These are phyloP conservation scores for Sclerotinia borealis DNA, from an alignment of 2,329 filamentous ascomycete genomes.

Conservation along the genomic window DNA sequence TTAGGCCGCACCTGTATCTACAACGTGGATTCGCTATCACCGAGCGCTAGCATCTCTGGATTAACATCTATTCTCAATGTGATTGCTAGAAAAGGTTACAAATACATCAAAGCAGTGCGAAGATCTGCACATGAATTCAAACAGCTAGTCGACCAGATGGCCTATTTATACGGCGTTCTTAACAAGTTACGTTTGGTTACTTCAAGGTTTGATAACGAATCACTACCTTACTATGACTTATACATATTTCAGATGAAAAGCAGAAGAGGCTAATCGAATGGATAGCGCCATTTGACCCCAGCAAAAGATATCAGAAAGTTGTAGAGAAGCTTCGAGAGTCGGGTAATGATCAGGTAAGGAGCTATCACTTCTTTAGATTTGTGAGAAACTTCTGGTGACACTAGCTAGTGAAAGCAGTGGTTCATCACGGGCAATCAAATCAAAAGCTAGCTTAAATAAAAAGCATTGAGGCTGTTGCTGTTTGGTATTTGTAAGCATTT, in stretches of 20 bases:
- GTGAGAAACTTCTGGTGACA: too few relatives aligned
- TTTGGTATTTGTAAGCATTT: neutral
- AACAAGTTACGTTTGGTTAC: neutral
- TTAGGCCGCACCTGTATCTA: neutral
- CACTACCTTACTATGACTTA: too few relatives aligned
- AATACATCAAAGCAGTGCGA: conserved; percentile 8
- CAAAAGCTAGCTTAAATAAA: neutral
- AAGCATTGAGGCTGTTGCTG: neutral
- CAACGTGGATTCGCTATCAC: conserved; percentile 10
- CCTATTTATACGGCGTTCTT: neutral
- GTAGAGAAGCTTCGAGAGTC: neutral
- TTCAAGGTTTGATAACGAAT: neutral
- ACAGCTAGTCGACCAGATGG: neutral
- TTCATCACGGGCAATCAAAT: neutral
- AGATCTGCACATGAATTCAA: conserved; percentile 2
- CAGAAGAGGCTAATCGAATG: neutral
- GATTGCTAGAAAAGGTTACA: conserved; percentile 3
- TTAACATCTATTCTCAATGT: conserved; percentile 8
- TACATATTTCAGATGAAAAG: neutral
- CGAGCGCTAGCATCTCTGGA: conserved; percentile 13
- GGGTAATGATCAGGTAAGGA: neutral
- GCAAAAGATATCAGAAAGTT: neutral
- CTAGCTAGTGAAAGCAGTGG: neutral
- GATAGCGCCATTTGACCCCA: neutral
- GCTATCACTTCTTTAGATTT: neutral